Evolutionary conservation across 106 monocot species (phyloP), one percentile per base, ranked within the genome.

Genomic region (Allium fistulosum): DNA sequence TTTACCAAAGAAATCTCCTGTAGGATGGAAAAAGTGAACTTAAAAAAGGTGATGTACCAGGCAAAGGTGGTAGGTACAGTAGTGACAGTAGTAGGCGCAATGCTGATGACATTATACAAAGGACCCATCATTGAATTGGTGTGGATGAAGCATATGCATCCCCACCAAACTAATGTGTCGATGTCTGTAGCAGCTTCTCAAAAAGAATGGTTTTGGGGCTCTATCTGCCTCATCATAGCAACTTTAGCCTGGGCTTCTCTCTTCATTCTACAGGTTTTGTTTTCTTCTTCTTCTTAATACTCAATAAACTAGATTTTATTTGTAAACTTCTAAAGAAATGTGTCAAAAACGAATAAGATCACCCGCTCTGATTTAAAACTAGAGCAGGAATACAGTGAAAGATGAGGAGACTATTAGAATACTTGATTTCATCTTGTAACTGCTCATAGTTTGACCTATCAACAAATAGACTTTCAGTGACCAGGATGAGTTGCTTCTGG

Each of bases 171-270:
- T 15, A 46, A 61, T 9, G 57, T 48, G 13, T 58, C 74, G 7
- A 60, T 17, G 7, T 50, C 73, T 9, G 48, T 61, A 7, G 69
- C 11, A 9, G 48, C 62, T 0, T 61, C 71, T 7, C 78, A 75
- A 47, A 88, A 69, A 63, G 78, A 88, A 58, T 88, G 83, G 83
- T 65, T 88, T 27, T 78, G 80, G 70, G 88, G 88, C 9, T 88
- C 76, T 53, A 81, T 88, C 49, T 88, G 78, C 59, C 72, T 84
- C 57, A 81, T 88, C 66, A 73, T 88, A 22, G 88, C 83, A 9
- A 84, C 88, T 48, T 48, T 72, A 10, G 80, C 88, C 49, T 88
- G 88, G 88, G 80, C 88, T 59, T 66, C 81, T 62, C 83, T 88
- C 52, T 87, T 87, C 64, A 68, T 87, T 63, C 68, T 86, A 58